phyloP scores from a whole-genome alignment of 768 basidiomycete genomes.

The Amanita rimosa region DNA sequence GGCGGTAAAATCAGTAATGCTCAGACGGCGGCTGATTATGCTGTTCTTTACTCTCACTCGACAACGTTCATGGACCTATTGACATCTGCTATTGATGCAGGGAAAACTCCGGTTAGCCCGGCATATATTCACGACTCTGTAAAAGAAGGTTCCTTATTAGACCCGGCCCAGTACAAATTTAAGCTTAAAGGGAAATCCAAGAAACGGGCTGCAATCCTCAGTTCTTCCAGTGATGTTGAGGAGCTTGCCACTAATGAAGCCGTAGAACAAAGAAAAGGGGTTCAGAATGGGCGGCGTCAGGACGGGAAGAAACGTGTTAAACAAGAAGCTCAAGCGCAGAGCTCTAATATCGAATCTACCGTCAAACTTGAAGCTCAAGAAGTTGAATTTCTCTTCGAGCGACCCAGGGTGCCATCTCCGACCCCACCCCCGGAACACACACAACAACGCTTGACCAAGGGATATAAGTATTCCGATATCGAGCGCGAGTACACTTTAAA shows the following conservation, averaged over 20 bases:
- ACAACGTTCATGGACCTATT: conserved; percentile 39
- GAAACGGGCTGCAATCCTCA: conserved; percentile 9
- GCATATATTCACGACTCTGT: conserved; percentile 46
- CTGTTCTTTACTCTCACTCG: conserved; percentile 42
- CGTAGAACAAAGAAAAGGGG: conserved; percentile 6
- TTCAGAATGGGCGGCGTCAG: conserved; percentile 7
- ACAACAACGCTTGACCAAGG: conserved; percentile 15
- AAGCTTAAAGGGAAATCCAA: conserved; percentile 15
- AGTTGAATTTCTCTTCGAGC: background rate
- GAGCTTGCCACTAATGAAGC: conserved; percentile 2
- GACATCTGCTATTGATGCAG: conserved; percentile 19
- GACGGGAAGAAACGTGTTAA: conserved; percentile 9
- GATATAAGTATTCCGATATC: conserved; percentile 34
- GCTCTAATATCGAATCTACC: background rate
- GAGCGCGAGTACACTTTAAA: conserved; percentile 37
- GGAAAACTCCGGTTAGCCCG: conserved; percentile 37
- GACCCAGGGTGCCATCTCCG: conserved; percentile 22
- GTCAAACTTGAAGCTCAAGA: conserved; percentile 2
- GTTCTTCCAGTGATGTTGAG: conserved; percentile 4
- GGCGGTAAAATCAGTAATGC: conserved; percentile 49
- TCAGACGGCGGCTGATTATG: conserved; percentile 47
- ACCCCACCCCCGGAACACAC: conserved; percentile 28
- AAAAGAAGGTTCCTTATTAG: conserved; percentile 28
- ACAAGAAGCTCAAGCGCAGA: conserved; percentile 1
- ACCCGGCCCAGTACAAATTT: conserved; percentile 32